A percentile compares a stretch with the other conserved stretches of the same genome.
Evolutionary conservation across 169 alveolate species (phyloP).

Genomic region (Babesia divergens): DNA sequence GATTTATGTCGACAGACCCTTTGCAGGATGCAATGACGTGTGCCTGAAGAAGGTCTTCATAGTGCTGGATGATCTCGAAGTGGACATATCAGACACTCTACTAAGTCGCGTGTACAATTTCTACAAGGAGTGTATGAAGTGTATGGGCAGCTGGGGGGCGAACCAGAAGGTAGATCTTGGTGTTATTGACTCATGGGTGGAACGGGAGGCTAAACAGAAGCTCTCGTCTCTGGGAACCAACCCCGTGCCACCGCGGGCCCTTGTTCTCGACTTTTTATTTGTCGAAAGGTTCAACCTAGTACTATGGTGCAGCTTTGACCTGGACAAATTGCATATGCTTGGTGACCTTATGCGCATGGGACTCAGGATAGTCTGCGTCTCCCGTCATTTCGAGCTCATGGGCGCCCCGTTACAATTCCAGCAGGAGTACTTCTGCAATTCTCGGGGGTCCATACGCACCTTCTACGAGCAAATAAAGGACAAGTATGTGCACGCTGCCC

Average conservation of each 20-base stretch:
- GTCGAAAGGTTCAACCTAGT: constrained; percentile 73
- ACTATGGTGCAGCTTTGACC: constrained; percentile 81
- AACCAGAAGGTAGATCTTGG: constrained; percentile 27
- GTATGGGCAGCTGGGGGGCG: constrained; percentile 21
- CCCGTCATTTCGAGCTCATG: constrained; percentile 71
- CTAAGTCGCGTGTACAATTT: constrained; percentile 34
- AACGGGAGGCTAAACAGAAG: constrained; percentile 30
- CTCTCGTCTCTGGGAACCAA: constrained; percentile 28
- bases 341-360: constrained; percentile 81
- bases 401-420: constrained; percentile 83
- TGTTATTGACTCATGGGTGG: constrained; percentile 51
- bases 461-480: constrained; percentile 78
- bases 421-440: constrained; percentile 73
- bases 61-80: constrained; percentile 77
- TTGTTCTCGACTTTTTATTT: constrained; percentile 72
- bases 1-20: constrained; percentile 77
- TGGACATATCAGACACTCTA: constrained; percentile 70
- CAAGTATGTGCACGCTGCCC: constrained; percentile 75
- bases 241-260: constrained; percentile 70
- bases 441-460: constrained; percentile 75
- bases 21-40: constrained; percentile 74
- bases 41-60: constrained; percentile 72
- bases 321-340: constrained; percentile 80
- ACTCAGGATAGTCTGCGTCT: constrained; percentile 73
- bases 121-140: constrained; percentile 61